Evolutionary conservation across 164 flowering plant genomes (phyloP).

Genomic region (Chimonanthus praecox): DNA sequence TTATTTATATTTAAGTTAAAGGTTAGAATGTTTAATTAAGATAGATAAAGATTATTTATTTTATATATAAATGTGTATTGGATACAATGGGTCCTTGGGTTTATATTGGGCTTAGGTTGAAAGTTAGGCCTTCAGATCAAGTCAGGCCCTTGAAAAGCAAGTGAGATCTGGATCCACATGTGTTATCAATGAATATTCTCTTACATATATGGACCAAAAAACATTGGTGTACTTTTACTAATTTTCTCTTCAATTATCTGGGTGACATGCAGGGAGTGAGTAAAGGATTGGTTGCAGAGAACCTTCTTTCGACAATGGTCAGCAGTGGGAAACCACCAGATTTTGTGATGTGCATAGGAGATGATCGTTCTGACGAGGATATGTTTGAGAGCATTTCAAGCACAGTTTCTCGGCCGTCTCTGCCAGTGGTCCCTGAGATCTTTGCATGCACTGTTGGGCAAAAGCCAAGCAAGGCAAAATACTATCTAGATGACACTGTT

Average conservation of each 20-base stretch:
- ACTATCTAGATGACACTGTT: slow-evolving; percentile 15
- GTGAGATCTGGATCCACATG: too few relatives aligned
- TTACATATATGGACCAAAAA: neutral
- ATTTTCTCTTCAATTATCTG: too few relatives aligned
- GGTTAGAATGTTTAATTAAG: too few relatives aligned
- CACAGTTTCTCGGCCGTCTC: slow-evolving; percentile 1
- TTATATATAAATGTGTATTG: too few relatives aligned
- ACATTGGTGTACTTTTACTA: neutral
- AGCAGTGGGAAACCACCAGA: slow-evolving; percentile 15
- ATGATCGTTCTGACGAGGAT: slow-evolving; percentile 21
- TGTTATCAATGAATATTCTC: too few relatives aligned
- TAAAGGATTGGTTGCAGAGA: slow-evolving; percentile 16
- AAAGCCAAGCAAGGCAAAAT: slow-evolving; percentile 20
- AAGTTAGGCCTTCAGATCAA: too few relatives aligned
- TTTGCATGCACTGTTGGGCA: slow-evolving; percentile 17
- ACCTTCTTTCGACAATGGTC: slow-evolving; percentile 17
- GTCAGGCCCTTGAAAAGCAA: too few relatives aligned
- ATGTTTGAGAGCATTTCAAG: slow-evolving; percentile 20
- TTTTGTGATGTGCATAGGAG: slow-evolving; percentile 21
- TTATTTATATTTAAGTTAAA: too few relatives aligned
- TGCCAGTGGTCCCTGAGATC: slow-evolving; percentile 2
- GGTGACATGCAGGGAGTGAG: slow-evolving; percentile 15
- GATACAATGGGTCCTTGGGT: too few relatives aligned
- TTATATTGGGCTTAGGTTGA: too few relatives aligned
- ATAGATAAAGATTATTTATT: too few relatives aligned